Evolutionary conservation across 805 yeast genomes (phyloP).

Genomic region (Saturnispora quitensis): DNA sequence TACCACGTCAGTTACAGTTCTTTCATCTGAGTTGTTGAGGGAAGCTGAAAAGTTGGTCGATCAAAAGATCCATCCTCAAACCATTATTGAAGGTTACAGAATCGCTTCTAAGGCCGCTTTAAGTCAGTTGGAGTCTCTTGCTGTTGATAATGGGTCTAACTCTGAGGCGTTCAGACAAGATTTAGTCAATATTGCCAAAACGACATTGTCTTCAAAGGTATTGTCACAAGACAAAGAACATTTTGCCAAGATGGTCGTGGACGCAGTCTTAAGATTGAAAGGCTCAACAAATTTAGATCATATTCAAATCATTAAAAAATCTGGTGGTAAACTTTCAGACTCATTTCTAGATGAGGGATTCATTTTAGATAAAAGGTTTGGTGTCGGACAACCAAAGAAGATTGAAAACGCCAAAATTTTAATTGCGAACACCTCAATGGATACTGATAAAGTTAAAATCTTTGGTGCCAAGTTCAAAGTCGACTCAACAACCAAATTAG

Average conservation of each 20-base stretch:
- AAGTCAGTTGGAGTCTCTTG: conserved; percentile 62
- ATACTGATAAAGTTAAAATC: conserved; percentile 94
- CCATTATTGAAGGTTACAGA: conserved; percentile 92
- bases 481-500: conserved; percentile 83
- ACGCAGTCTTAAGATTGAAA: conserved; percentile 80
- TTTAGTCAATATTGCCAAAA: conserved; percentile 77
- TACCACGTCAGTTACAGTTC: conserved; percentile 89
- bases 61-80: conserved; percentile 93
- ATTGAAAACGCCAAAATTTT: conserved; percentile 77
- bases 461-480: conserved; percentile 98
- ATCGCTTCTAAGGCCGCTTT: conserved; percentile 83
- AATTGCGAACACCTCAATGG: conserved; percentile 92
- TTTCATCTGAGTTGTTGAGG: conserved; percentile 82
- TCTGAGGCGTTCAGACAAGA: conserved; percentile 60
- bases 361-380: conserved; percentile 83
- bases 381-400: conserved; percentile 86
- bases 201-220: conserved; percentile 89
- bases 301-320: conserved; percentile 86
- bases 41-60: conserved; percentile 93
- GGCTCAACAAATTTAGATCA: conserved; percentile 86
- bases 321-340: conserved; percentile 87
- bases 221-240: conserved; percentile 89
- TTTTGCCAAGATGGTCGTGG: conserved; percentile 85
- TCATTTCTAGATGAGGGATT: conserved; percentile 96
- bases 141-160: conserved; percentile 63